phyloP scores from a whole-genome alignment of 169 alveolate genomes.

The Eimeria sp. region DNA sequence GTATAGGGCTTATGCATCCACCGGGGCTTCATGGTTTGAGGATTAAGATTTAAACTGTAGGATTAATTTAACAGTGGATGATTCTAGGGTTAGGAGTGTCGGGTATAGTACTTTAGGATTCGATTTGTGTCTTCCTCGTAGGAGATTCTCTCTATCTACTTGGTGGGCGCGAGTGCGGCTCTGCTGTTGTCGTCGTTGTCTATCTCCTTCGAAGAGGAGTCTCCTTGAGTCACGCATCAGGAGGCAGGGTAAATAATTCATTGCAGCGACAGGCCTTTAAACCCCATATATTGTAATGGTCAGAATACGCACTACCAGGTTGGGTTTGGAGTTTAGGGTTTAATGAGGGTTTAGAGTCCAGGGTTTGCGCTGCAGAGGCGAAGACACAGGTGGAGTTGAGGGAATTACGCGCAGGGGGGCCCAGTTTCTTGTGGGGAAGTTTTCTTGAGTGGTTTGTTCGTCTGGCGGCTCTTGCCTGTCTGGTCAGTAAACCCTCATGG shows the following conservation, averaged over 20 bases:
- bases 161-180: constrained; percentile 53
- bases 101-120: not conserved
- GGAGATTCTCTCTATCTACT: not conserved
- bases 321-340: not conserved
- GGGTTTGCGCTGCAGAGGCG: constrained; percentile 55
- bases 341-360: not conserved
- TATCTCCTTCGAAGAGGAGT: not conserved
- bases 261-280: not conserved
- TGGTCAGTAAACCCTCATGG: constrained; percentile 14
- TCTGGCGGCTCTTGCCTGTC: constrained; percentile 2
- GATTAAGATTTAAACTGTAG: not conserved
- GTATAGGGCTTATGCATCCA: not conserved
- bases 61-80: no score
- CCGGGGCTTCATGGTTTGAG: not conserved
- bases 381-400: constrained; percentile 17
- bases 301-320: not conserved
- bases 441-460: constrained; percentile 31
- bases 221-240: not conserved
- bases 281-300: not conserved
- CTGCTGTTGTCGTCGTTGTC: not conserved
- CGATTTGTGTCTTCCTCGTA: not conserved
- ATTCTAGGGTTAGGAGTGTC: not conserved
- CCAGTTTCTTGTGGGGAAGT: not conserved
- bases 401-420: constrained; percentile 15
- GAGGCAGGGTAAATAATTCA: constrained; percentile 3